Percentiles rank a stretch among this genome's conserved stretches.
Conservation (phyloP, 2,329 filamentous ascomycete species). For the Aspergillus latus region DNA sequence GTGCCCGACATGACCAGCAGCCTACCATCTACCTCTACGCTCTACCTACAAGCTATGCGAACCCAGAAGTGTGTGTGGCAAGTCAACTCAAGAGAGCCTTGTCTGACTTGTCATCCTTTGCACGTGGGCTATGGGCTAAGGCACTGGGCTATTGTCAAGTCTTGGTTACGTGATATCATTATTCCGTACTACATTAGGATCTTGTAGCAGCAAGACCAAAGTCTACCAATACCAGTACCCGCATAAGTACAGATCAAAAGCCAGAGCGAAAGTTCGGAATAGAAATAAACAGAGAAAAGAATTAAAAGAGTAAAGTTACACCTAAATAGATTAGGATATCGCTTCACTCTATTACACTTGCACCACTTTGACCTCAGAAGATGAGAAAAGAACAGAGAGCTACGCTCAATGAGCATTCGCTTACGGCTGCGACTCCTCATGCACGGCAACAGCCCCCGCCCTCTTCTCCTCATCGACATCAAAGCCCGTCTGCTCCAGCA, state of each 20-base stretch:
- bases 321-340: background rate
- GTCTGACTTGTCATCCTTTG: too few relatives aligned
- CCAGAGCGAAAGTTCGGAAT: background rate
- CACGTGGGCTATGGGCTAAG: too few relatives aligned
- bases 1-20: too few relatives aligned
- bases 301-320: background rate
- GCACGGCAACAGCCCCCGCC: slow-evolving; percentile 12
- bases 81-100: too few relatives aligned
- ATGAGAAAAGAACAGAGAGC: background rate
- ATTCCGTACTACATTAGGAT: too few relatives aligned
- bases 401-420: too few relatives aligned
- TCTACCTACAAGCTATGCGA: too few relatives aligned
- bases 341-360: background rate
- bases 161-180: too few relatives aligned
- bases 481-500: slow-evolving; percentile 32
- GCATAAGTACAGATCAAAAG: background rate
- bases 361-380: background rate
- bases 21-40: too few relatives aligned
- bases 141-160: too few relatives aligned
- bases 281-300: background rate
- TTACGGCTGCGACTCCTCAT: slow-evolving; percentile 9
- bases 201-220: background rate
- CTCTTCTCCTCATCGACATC: slow-evolving; percentile 31
- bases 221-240: background rate
- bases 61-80: too few relatives aligned